Base-by-base conservation (phyloP, 805 yeast species). In the Yamadazyma tumulicola region DNA sequence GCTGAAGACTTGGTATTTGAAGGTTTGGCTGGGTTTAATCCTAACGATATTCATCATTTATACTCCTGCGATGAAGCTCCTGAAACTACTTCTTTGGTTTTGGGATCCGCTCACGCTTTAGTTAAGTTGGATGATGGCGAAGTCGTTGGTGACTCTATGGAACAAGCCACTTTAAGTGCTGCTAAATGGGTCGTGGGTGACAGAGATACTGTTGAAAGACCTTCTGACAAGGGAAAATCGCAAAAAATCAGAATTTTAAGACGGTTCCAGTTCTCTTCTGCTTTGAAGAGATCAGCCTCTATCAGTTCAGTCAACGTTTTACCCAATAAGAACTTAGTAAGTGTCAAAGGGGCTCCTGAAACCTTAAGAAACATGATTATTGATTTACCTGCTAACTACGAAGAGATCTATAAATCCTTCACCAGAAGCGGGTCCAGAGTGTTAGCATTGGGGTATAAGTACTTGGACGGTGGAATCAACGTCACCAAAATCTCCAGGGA, bases 131-230 rank as follows among this genome's bases (percentile, higher is more conserved):
- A 93, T 51, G 96, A 89, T 56, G 98, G 97, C 49, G 97, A 93
- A 43, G 77, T 89, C 48, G 98, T 93, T 42, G 98, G 98, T 63
- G 98, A 93, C 55, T 97, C 98, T 44, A 91, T 93, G 97, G 98
- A 93, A 65, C 87, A 88, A 63, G 96, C 94, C 18, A 93, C 98
- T 34, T 69, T 93, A 49, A 81, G 79, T 47, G 91, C 95, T 26
- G 76, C 93, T 38, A 78, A 79, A 19, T 93, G 97, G 96, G 70
- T 68, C 26, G 82, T 93, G 44, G 85, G 83, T 35, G 74, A 71
- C 37, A 85, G 87, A 46, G 95, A 88, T 54, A 59, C 73, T 33
- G 83, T 84, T 29, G 74, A 71, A 42, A 75, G 78, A 56, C 45
- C 52, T 2, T 47, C 45, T 25, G 39, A 40, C 13, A 42, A 42